phyloP scores from a whole-genome alignment of 1,139 yeast species.

The Sugiyamaella sp. region DNA sequence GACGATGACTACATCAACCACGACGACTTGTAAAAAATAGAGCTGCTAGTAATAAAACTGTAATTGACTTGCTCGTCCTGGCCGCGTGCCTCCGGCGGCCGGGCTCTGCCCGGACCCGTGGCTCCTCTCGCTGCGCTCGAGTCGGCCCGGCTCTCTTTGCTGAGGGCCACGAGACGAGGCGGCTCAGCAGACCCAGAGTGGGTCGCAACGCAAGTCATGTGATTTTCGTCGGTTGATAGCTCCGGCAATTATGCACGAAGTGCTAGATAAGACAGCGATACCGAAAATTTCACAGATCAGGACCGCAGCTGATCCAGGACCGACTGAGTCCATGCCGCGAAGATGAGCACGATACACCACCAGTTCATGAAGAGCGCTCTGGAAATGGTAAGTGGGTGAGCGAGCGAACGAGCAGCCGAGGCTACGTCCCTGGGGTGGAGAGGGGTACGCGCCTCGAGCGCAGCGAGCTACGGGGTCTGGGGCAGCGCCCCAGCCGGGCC shows the following conservation, averaged over 20 bases:
- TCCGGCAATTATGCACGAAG: too few relatives aligned
- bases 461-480: background rate
- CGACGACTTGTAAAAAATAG: constrained; percentile 58
- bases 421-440: background rate
- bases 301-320: too few relatives aligned
- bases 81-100: background rate
- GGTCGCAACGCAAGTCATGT: too few relatives aligned
- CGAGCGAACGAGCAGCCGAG: background rate
- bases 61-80: background rate
- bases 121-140: background rate
- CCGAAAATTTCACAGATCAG: too few relatives aligned
- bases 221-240: too few relatives aligned
- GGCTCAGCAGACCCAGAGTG: too few relatives aligned
- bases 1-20: constrained; percentile 63
- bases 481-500: constrained; percentile 14
- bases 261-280: too few relatives aligned
- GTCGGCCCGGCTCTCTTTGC: too few relatives aligned
- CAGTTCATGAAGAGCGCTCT: constrained; percentile 55
- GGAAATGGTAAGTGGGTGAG: constrained; percentile 35
- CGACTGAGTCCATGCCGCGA: too few relatives aligned
- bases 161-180: too few relatives aligned
- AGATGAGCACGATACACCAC: constrained; percentile 31
- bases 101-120: constrained; percentile 1
- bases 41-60: constrained; percentile 2
- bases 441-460: too few relatives aligned